Conservation (phyloP, 805 yeast species). For the Barnettozyma pratensis region DNA sequence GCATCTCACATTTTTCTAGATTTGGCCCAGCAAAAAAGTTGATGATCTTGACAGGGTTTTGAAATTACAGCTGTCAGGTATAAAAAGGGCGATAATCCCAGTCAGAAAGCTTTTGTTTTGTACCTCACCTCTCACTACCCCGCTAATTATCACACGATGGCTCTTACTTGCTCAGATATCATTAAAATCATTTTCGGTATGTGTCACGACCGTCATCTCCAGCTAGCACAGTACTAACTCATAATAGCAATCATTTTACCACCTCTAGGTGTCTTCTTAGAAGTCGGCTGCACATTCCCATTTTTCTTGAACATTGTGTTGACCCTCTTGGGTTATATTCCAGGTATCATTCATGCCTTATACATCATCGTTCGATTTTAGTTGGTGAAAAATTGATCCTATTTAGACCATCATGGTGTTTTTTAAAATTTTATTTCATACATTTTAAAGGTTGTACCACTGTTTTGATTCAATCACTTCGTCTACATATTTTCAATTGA, state of each 20-base stretch:
- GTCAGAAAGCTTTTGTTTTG: neutral
- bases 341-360: conserved; percentile 62
- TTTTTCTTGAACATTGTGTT: conserved; percentile 46
- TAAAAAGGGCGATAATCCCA: neutral
- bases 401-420: conserved; percentile 5
- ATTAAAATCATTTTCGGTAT: conserved; percentile 36
- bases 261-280: conserved; percentile 53
- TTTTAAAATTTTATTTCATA: conserved; percentile 7
- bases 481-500: too few relatives aligned
- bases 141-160: conserved; percentile 28
- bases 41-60: neutral
- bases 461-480: neutral
- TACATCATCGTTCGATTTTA: conserved; percentile 35
- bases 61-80: neutral
- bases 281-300: conserved; percentile 39
- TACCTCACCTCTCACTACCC: neutral
- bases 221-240: neutral
- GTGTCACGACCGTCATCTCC: neutral
- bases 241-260: conserved; percentile 43
- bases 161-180: conserved; percentile 44
- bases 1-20: neutral
- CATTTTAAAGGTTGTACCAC: too few relatives aligned
- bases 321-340: conserved; percentile 66
- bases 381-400: neutral
- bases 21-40: neutral